Evolutionary conservation across 2,329 filamentous ascomycete genomes (phyloP).

Genomic region (Lachnellula cervina): DNA sequence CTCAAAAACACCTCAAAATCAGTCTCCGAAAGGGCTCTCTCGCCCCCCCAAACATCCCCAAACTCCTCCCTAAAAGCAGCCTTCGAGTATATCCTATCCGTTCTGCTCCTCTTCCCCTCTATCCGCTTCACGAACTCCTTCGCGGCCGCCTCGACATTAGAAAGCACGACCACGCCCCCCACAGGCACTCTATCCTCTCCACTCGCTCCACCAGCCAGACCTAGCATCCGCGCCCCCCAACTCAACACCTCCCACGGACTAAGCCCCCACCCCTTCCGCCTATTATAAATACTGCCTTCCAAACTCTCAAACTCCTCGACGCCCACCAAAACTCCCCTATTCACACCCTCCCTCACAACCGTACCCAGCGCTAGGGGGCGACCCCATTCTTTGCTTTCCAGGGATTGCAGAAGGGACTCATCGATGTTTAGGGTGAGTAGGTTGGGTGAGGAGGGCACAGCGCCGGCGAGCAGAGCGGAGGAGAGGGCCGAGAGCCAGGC

Average conservation of each 20-base stretch:
- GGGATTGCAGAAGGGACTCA: slow-evolving; percentile 61
- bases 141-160: slow-evolving; percentile 56
- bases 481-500: slow-evolving; percentile 75
- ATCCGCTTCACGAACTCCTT: slow-evolving; percentile 47
- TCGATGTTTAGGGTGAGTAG: slow-evolving; percentile 50
- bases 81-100: slow-evolving; percentile 65
- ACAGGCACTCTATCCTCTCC: slow-evolving; percentile 52
- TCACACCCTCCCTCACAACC: slow-evolving; percentile 70
- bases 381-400: slow-evolving; percentile 76
- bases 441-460: slow-evolving; percentile 38
- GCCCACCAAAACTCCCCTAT: slow-evolving; percentile 64
- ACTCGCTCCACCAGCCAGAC: slow-evolving; percentile 47
- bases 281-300: slow-evolving; percentile 54
- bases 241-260: slow-evolving; percentile 65
- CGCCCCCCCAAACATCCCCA: slow-evolving; percentile 45
- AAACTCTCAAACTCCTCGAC: slow-evolving; percentile 61
- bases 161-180: slow-evolving; percentile 61
- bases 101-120: slow-evolving; percentile 42
- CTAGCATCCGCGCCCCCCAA: slow-evolving; percentile 71
- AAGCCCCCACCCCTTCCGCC: slow-evolving; percentile 60
- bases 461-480: slow-evolving; percentile 61
- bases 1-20: slow-evolving; percentile 68
- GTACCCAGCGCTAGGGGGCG: slow-evolving; percentile 74
- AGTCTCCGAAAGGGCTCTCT: slow-evolving; percentile 49
- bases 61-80: slow-evolving; percentile 59